Evolutionary conservation across 306 rosid species (phyloP), one percentile per base, ranked within the genome.

Genomic region (Trichosanthes truncata): DNA sequence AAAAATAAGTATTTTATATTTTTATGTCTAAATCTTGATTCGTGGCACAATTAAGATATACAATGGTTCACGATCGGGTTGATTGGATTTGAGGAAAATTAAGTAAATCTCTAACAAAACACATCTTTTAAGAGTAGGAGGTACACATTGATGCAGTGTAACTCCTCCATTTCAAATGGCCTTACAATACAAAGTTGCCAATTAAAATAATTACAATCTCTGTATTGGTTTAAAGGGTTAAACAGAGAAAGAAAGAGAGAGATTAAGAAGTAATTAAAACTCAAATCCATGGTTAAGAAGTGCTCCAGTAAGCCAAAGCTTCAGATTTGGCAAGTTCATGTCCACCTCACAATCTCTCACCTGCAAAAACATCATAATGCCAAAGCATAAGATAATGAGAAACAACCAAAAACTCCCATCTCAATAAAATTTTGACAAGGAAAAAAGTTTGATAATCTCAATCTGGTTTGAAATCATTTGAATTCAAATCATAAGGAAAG

Each of bases 251-350:
- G 56, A 65, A 43, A 36, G 38, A 51, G 80, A 67, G 59, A 71
- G 78, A 80, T 68, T 80, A 86, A 73, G 81, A 4, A 82, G 48
- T 72, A 87, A 26, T 81, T 80, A 74, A 45, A 91, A 82, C 84
- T 89, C 88, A 84, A 95, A 95, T 49, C 97, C 97, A 82, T 92
- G 96, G 81, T 89, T 92, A 79, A 91, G 72, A 81, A 95, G 93
- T 66, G 96, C 98, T 3, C 88, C 91, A 2, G 97, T 85, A 52
- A 95, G 90, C 98, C 98, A 95, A 35, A 92, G 89, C 91, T 90
- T 92, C 92, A 95, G 82, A 84, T 92, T 91, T 61, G 88, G 91
- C 86, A 89, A 85, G 84, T 92, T 87, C 73, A 91, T 87, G 43
- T 92, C 92, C 78, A 79, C 78, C 76, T 91, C 90, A 15, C 84